Evolutionary conservation across 1,139 yeast genomes (phyloP).

Genomic region (Meyerozyma athensensis): DNA sequence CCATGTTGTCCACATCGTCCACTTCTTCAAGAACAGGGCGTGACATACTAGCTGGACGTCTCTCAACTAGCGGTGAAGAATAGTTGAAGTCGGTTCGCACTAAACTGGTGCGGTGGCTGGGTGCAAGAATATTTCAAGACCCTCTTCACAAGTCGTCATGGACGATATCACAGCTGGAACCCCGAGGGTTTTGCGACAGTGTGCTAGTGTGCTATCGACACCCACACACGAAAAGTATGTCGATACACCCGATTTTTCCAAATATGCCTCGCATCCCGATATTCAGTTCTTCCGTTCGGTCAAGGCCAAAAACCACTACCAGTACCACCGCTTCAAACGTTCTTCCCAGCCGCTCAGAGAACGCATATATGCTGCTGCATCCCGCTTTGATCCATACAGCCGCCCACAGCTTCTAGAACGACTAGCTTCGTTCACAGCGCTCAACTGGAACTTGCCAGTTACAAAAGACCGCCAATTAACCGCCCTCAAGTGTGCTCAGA

Average conservation of each 20-base stretch:
- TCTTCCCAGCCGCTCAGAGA: constrained; percentile 9
- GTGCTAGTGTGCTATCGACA: constrained; percentile 17
- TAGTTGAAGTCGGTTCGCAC: no score
- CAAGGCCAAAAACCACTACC: constrained; percentile 33
- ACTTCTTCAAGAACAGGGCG: constrained; percentile 84
- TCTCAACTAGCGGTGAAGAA: neutral
- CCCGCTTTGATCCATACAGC: constrained; percentile 33
- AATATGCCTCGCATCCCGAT: constrained; percentile 32
- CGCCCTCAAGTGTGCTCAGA: constrained; percentile 36
- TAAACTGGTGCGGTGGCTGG: no score
- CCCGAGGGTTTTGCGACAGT: constrained; percentile 27
- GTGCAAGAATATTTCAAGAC: no score
- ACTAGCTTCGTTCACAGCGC: constrained; percentile 25
- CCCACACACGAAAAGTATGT: neutral
- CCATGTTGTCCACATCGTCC: constrained; percentile 84
- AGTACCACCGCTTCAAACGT: constrained; percentile 29
- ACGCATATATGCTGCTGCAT: neutral
- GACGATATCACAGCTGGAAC: constrained; percentile 19
- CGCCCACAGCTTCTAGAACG: constrained; percentile 25
- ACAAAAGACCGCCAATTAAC: no score
- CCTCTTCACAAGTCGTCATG: no score
- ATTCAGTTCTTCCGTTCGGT: constrained; percentile 35
- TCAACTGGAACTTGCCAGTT: constrained; percentile 36
- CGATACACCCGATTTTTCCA: constrained; percentile 8
- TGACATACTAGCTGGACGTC: constrained; percentile 22